Base-by-base conservation (phyloP, 2,329 filamentous ascomycete species). In the Alternaria burnsii region DNA sequence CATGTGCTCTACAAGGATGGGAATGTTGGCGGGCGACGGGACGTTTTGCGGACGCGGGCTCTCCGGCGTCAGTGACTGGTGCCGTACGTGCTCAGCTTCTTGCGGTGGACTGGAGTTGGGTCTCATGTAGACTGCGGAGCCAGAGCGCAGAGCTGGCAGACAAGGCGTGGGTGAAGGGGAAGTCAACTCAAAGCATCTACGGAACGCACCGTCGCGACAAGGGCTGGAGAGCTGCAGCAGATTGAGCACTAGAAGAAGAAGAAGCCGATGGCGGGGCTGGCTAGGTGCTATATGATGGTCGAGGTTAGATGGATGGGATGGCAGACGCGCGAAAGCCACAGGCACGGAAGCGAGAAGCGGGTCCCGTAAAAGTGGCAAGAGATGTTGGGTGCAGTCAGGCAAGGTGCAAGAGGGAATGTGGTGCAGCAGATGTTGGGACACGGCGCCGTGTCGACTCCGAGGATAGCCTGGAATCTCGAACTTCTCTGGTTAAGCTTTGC, bases 41-140 rank as follows among this genome's bases (percentile, higher is more conserved):
- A 89, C 82, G 78, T 91, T 88, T 70, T 91, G 79, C 68, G 89
- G 89, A 71, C 89, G 88, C 73, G 90, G 90, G 75, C 88, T 91
- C 74, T 90, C 87, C 66, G 90, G 89, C 74, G 88, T 90, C 73
- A 90, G 80, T 67, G 86, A 86, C 77, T 88, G 85, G 80, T 87
- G 87, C 75, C 85, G 86, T 76, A 88, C 87, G 77, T 89, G 85
- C 71, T 80, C 80, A 73, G 84, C 79, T 76, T 86, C 82, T 85
- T 67, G 81, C 82, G 77, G 85, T 84, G 73, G 81, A 80, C 81
- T 83, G 76, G 71, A 80, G 79, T 80, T 82, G 77, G 82, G 80
- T 76, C 80, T 84, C 85, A 87, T 87, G 79, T 83, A 84, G 58
- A 58, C 58, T 71, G 76, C 75, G 71, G 70, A 52, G 47, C 61